Conservation (phyloP, 2,329 filamentous ascomycete genomes). For the Keithomyces neogunnii region DNA sequence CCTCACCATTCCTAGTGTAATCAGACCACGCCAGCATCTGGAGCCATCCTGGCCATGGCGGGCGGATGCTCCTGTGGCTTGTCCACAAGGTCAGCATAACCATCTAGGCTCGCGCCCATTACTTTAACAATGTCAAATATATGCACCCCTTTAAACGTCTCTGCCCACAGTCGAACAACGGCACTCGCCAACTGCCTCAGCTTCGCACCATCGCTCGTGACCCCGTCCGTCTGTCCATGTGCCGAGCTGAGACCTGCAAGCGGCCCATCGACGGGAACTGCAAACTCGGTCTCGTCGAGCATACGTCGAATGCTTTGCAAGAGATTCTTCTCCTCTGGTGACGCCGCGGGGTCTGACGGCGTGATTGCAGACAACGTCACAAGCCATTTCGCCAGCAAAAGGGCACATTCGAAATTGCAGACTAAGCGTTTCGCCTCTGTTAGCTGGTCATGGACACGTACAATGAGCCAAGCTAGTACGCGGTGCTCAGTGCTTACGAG, state of each 20-base stretch:
- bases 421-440: slow-evolving; percentile 22
- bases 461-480: neutral
- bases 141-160: slow-evolving; percentile 53
- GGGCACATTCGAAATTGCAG: slow-evolving; percentile 54
- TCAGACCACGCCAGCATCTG: slow-evolving; percentile 15
- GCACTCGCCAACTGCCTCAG: slow-evolving; percentile 48
- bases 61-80: slow-evolving; percentile 27
- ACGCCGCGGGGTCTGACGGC: slow-evolving; percentile 39
- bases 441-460: neutral
- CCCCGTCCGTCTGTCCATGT: slow-evolving; percentile 31
- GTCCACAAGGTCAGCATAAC: slow-evolving; percentile 48
- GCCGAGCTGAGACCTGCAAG: slow-evolving; percentile 32
- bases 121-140: slow-evolving; percentile 52
- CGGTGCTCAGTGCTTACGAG: slow-evolving; percentile 32
- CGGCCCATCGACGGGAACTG: slow-evolving; percentile 50
- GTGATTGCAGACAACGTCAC: slow-evolving; percentile 45
- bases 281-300: slow-evolving; percentile 55
- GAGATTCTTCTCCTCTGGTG: slow-evolving; percentile 44
- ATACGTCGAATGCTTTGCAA: slow-evolving; percentile 49
- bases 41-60: slow-evolving; percentile 12
- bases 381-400: slow-evolving; percentile 53
- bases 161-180: slow-evolving; percentile 52
- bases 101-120: slow-evolving; percentile 48
- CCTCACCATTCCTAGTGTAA: neutral
- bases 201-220: slow-evolving; percentile 39